Evolutionary conservation across 2,329 filamentous ascomycete species (phyloP), one percentile per base, ranked within the genome.

Genomic region (Emericellopsis cladophorae): DNA sequence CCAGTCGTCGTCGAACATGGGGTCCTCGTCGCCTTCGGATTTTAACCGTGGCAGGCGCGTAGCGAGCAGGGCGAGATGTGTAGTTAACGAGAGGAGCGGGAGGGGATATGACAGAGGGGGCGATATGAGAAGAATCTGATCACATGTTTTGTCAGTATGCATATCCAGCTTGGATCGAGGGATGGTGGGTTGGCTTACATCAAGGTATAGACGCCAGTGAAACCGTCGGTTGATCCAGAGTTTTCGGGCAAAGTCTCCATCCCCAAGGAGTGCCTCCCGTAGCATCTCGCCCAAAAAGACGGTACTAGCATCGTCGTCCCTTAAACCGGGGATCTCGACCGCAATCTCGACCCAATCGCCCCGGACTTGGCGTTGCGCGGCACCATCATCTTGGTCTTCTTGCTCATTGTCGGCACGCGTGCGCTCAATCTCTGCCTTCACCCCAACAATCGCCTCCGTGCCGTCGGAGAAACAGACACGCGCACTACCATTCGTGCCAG

Each of bases 1-100:
- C 92, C 92, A 98, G 65, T 98, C 92, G 63, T 98, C 92, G 65
- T 95, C 84, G 62, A 98, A 98, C 56, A 95, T 80, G 11, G 92
- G 92, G 52, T 98, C 92, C 65, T 98, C 92, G 62, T 96, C 90
- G 43, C 77, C 76, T 59, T 94, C 84, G 2, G 89, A 95, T 57
- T 86, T 86, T 40, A 95, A 70, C 22, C 79, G 75, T 7, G 92
- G 92, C 3, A 96, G 71, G 47, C 84, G 80, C 7, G 92, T 90
- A 24, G 85, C 81, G 46, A 95, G 79, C 37, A 98, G 82, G 4
- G 92, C 92, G 45, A 98, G 81, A 58, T 98, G 89, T 37, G 86
- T 90, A 16, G 92, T 94, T 44, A 96, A 74, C 26, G 88, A 95
- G 34, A 98, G 79, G 10, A 98, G 75, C 1, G 90, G 90, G 7